These are phyloP conservation scores for Metschnikowia corniflorae DNA, from an alignment of 805 yeast genomes.

Conservation along the genomic window DNA sequence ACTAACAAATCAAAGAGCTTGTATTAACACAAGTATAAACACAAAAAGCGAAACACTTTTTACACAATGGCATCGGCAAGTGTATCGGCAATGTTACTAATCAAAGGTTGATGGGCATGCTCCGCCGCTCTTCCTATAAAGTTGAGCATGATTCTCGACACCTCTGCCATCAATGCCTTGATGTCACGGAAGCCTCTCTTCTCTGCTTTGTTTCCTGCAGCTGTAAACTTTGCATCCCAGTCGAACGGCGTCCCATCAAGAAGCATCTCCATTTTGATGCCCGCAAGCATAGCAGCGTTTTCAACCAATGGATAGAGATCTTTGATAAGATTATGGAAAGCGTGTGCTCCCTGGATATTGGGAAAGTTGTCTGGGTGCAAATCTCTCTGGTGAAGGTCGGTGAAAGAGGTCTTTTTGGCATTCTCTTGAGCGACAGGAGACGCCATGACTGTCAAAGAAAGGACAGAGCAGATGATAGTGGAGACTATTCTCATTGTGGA, in stretches of 20 bases:
- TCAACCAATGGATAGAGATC: constrained; percentile 2
- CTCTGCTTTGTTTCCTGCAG: not conserved
- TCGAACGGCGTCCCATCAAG: constrained; percentile 8
- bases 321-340: constrained; percentile 1
- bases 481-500: not conserved
- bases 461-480: not conserved
- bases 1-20: too few species aligned
- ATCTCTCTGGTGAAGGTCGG: too few species aligned
- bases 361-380: constrained; percentile 7
- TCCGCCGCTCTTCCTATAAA: constrained; percentile 3
- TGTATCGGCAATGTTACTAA: constrained; percentile 4
- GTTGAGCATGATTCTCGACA: constrained; percentile 1
- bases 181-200: constrained; percentile 4
- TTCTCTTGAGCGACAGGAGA: not conserved
- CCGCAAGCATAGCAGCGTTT: constrained; percentile 3
- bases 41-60: too few species aligned
- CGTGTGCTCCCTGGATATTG: constrained; percentile 6
- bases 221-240: constrained; percentile 3
- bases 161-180: constrained; percentile 2
- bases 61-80: constrained; percentile 4
- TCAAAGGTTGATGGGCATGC: constrained; percentile 1
- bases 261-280: constrained; percentile 3
- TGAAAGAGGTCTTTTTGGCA: not conserved
- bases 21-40: too few species aligned
- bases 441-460: not conserved